phyloP scores from a whole-genome alignment of 768 basidiomycete species.

The Suillus subaureus region DNA sequence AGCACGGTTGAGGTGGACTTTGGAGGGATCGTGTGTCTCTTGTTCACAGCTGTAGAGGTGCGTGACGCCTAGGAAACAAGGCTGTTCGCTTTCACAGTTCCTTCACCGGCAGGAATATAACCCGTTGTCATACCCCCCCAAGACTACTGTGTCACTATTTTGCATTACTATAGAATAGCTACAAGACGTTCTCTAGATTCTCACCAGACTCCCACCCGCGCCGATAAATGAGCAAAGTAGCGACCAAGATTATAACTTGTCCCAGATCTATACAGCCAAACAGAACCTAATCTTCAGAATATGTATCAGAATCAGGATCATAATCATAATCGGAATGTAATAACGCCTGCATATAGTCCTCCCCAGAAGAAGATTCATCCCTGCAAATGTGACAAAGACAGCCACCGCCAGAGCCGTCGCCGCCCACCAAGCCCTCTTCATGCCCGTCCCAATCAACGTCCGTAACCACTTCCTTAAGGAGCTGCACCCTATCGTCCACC shows the following conservation, averaged over 20 bases:
- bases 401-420: neutral
- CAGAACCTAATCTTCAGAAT: neutral
- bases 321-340: neutral
- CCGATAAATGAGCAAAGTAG: neutral
- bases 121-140: too few species aligned
- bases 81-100: too few species aligned
- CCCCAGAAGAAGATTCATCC: neutral
- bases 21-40: too few species aligned
- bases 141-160: too few species aligned
- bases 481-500: neutral
- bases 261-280: neutral
- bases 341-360: neutral
- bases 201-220: too few species aligned
- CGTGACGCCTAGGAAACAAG: too few species aligned
- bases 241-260: neutral
- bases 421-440: neutral
- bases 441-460: neutral
- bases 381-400: neutral
- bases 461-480: neutral
- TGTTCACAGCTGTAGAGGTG: too few species aligned
- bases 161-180: too few species aligned
- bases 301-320: neutral
- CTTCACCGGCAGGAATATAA: too few species aligned
- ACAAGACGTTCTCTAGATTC: too few species aligned
- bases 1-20: neutral